Percentiles rank a stretch among this genome's conserved stretches.
phyloP scores from a whole-genome alignment of 305 asterid genomes.

The Salvia sclarea region DNA sequence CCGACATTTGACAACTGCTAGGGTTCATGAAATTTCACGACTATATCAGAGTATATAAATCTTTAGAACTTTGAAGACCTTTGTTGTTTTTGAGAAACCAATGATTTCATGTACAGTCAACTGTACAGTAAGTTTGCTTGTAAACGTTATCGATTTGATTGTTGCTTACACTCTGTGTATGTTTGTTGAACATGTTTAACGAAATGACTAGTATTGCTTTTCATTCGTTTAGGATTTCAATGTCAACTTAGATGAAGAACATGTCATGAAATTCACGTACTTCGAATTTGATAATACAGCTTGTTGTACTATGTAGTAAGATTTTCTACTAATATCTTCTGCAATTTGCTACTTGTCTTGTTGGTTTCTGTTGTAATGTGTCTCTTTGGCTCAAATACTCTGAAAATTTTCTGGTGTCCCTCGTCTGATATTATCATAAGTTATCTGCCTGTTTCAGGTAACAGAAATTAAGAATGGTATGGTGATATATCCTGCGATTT shows the following conservation, averaged over 20 bases:
- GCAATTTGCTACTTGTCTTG: not conserved
- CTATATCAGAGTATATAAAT: conserved; percentile 4
- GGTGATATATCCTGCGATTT: not conserved
- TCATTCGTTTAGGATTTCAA: conserved; percentile 7
- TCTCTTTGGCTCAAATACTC: not conserved
- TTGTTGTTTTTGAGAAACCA: not conserved
- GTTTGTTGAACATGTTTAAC: conserved; percentile 19
- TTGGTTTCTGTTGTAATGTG: not conserved
- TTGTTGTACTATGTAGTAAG: conserved; percentile 4
- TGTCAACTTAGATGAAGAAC: not conserved
- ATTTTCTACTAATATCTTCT: not conserved
- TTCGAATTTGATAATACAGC: conserved; percentile 19
- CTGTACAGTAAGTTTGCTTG: conserved; percentile 32
- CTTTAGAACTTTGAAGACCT: conserved; percentile 14
- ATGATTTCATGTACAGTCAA: conserved; percentile 34
- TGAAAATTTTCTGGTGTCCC: no score
- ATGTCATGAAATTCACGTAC: not conserved
- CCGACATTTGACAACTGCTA: not conserved
- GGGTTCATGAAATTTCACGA: conserved; percentile 24
- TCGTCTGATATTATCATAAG: no score
- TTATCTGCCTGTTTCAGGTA: no score
- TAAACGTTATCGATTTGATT: conserved; percentile 21
- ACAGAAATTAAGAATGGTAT: no score
- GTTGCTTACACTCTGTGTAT: conserved; percentile 21
- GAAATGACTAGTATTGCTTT: conserved; percentile 27